phyloP scores from a whole-genome alignment of 805 yeast genomes.

The Monosporozyma siamensis region DNA sequence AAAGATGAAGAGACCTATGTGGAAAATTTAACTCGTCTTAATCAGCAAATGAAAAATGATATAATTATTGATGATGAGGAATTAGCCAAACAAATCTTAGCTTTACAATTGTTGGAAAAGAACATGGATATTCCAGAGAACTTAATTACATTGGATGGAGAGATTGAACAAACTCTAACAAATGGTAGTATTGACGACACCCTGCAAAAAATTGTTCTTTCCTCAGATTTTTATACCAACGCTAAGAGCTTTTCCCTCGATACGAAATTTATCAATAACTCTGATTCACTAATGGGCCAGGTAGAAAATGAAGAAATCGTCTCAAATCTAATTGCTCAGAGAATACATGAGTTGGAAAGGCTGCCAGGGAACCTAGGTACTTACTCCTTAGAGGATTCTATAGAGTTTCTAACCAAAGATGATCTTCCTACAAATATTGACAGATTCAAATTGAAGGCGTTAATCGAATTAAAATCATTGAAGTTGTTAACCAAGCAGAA shows the following conservation, averaged over 20 bases:
- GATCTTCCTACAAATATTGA: constrained; percentile 41
- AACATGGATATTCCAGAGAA: constrained; percentile 56
- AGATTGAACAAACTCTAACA: too few relatives aligned
- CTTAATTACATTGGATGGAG: too few relatives aligned
- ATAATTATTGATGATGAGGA: constrained; percentile 36
- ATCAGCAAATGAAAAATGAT: constrained; percentile 13
- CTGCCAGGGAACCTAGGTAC: constrained; percentile 67
- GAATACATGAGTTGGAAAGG: constrained; percentile 52
- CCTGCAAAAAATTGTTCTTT: constrained; percentile 18
- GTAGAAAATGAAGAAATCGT: constrained; percentile 44
- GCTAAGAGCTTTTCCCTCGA: constrained; percentile 24
- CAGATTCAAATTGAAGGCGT: constrained; percentile 51
- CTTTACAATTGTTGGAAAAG: constrained; percentile 53
- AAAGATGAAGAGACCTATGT: constrained; percentile 33
- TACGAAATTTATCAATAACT: constrained; percentile 20
- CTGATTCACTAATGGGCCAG: constrained; percentile 37
- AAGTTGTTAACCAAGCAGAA: constrained; percentile 62
- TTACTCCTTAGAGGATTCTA: constrained; percentile 35
- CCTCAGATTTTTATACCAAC: constrained; percentile 26
- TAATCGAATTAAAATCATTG: constrained; percentile 62
- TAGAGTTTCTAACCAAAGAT: constrained; percentile 37
- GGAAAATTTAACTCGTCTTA: constrained; percentile 24
- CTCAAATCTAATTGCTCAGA: constrained; percentile 42
- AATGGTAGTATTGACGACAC: too few relatives aligned
- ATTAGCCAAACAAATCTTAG: constrained; percentile 50